Evolutionary conservation across 2,329 filamentous ascomycete species (phyloP), one percentile per base, ranked within the genome.

Genomic region (Lasiodiplodia sp.): DNA sequence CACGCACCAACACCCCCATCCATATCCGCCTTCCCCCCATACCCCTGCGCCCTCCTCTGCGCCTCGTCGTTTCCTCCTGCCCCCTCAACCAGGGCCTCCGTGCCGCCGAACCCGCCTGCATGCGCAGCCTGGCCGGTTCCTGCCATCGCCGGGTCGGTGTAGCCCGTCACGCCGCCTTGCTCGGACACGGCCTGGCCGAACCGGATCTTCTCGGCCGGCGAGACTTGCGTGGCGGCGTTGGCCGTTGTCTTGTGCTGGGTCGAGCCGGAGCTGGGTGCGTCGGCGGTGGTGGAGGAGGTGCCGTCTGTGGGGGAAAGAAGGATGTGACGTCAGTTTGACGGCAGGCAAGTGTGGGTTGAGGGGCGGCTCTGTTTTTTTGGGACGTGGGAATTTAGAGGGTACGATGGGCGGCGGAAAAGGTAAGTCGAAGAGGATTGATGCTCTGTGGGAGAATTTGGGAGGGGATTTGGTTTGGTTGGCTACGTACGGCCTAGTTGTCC

Each of bases 101-200:
- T 52, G 14, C 71, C 78, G 82, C 73, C 79, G 70, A 73, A 75
- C 70, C 75, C 76, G 72, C 78, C 81, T 77, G 80, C 83, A 74
- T 80, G 72, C 68, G 79, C 73, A 72, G 79, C 69, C 70, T 77
- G 69, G 73, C 53, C 79, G 52, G 69, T 78, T 56, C 68, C 28
- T 21, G 56, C 25, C 16, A 18, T 12, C 57, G 31, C 7, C 40
- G 47, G 57, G 14, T 69, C 79, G 47, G 86, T 88, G 77, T 83
- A 80, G 7, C 85, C 86, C 40, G 86, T 87, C 75, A 86, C 82
- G 2, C 86, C 87, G 34, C 85, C 75, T 76, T 66, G 21, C 73
- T 88, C 86, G 44, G 83, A 84, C 49, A 88, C 86, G 6, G 81
- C 81, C 75, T 88, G 84, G 7, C 87, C 87, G 71, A 86, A 87